These are phyloP conservation scores for Radiomyces spectabilis DNA, from an alignment of 192 early-diverging fungal species.

Conservation along the genomic window DNA sequence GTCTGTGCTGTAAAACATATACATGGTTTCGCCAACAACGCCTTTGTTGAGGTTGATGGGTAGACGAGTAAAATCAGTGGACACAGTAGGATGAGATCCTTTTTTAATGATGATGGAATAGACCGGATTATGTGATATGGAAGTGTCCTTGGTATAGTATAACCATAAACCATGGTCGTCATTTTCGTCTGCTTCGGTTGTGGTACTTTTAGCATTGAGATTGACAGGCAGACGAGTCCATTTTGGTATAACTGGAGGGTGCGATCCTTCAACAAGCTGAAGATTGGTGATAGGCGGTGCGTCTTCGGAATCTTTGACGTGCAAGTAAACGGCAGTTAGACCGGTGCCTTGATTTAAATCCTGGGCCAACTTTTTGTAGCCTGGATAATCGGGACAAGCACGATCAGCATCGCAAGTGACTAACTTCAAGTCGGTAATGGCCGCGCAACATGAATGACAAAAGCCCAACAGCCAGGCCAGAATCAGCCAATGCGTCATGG, in stretches of 20 bases:
- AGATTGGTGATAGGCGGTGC: slow-evolving; percentile 17
- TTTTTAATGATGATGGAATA: slow-evolving; percentile 36
- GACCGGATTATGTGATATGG: slow-evolving; percentile 19
- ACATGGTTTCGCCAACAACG: slow-evolving; percentile 15
- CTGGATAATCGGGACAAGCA: slow-evolving; percentile 11
- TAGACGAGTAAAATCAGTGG: slow-evolving; percentile 31
- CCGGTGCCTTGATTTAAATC: slow-evolving; percentile 12
- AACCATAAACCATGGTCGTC: slow-evolving; percentile 4
- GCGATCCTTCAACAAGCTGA: background rate
- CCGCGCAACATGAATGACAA: too few species aligned
- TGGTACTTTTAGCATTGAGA: too few species aligned
- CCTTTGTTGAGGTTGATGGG: slow-evolving; percentile 31
- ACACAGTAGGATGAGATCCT: slow-evolving; percentile 25
- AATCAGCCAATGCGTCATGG: too few species aligned
- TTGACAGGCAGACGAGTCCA: slow-evolving; percentile 13
- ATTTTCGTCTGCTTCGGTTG: background rate
- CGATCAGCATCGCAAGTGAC: slow-evolving; percentile 2
- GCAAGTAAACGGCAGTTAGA: slow-evolving; percentile 2
- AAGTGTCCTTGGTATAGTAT: slow-evolving; percentile 16
- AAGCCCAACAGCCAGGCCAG: too few species aligned
- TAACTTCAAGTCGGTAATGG: slow-evolving; percentile 11
- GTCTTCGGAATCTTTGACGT: slow-evolving; percentile 9
- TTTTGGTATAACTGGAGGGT: background rate
- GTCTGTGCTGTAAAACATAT: slow-evolving; percentile 12
- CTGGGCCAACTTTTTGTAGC: slow-evolving; percentile 1